Percentiles rank a stretch among this genome's conserved stretches.
phyloP scores from a whole-genome alignment of 1,284 basidiomycete species.

The Ceratorhiza oryzae-sativae region DNA sequence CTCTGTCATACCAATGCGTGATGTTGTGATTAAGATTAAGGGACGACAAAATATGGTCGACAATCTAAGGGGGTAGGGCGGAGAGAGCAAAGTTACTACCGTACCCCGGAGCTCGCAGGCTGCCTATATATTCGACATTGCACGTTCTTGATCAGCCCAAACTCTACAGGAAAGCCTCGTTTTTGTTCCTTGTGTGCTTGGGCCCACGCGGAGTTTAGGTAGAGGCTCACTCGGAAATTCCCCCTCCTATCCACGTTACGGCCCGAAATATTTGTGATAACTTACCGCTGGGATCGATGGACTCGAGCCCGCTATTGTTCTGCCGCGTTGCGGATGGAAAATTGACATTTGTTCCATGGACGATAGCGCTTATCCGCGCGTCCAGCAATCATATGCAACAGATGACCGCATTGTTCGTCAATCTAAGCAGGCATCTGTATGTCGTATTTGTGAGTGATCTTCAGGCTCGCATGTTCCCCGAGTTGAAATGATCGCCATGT shows the following conservation, averaged over 20 bases:
- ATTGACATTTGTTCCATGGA: constrained; percentile 20
- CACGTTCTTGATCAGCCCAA: constrained; percentile 12
- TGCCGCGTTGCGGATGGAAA: constrained; percentile 5
- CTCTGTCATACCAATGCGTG: constrained; percentile 18
- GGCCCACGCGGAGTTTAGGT: constrained; percentile 13
- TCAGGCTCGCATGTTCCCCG: constrained; percentile 3
- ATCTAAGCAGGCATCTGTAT: not conserved
- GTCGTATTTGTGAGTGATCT: constrained; percentile 4
- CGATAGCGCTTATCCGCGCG: constrained; percentile 12
- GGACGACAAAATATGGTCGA: constrained; percentile 14
- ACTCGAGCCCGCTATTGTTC: constrained; percentile 23
- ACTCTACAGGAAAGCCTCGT: constrained; percentile 33
- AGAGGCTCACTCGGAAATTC: constrained; percentile 13
- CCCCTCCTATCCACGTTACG: constrained; percentile 14
- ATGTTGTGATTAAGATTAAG: constrained; percentile 23
- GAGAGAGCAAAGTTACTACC: constrained; percentile 28
- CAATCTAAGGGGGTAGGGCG: constrained; percentile 9
- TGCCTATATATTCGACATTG: constrained; percentile 19
- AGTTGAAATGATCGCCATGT: constrained; percentile 25
- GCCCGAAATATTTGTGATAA: constrained; percentile 16
- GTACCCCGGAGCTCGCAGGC: constrained; percentile 3
- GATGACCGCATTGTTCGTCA: constrained; percentile 23
- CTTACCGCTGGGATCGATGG: not conserved
- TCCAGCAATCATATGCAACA: constrained; percentile 22
- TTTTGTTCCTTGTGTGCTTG: constrained; percentile 39